A percentile compares a stretch with the other conserved stretches of the same genome.
These are phyloP conservation scores for Petunia axillaris DNA, from an alignment of 257 asterid genomes.

Conservation along the genomic window DNA sequence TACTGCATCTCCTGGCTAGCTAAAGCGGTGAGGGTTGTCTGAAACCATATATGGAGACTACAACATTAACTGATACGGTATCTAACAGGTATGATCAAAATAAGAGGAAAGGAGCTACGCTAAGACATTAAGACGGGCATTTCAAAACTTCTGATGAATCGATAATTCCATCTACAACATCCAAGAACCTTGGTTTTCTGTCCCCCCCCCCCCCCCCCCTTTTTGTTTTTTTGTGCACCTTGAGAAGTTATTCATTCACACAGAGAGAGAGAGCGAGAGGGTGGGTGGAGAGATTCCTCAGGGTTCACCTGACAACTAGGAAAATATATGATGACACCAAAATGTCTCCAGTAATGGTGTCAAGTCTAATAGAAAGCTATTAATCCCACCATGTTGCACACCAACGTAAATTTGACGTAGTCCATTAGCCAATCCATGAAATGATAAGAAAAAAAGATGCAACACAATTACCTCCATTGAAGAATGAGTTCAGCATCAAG, in stretches of 20 bases:
- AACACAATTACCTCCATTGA: constrained; percentile 82
- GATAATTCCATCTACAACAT: constrained; percentile 12
- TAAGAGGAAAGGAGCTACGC: not conserved
- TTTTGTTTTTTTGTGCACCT: not conserved
- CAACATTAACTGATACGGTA: not conserved
- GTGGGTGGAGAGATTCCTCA: not conserved
- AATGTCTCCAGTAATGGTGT: not conserved
- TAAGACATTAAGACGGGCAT: constrained; percentile 18
- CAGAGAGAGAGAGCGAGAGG: not conserved
- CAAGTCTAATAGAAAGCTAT: not conserved
- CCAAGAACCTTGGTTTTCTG: not conserved
- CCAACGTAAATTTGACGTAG: constrained; percentile 14
- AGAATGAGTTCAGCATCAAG: constrained; percentile 86
- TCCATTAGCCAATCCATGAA: not conserved
- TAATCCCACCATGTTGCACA: constrained; percentile 10
- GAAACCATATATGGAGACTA: constrained; percentile 2
- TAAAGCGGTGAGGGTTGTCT: not conserved
- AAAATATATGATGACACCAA: not conserved
- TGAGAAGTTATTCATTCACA: not conserved
- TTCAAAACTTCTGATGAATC: not conserved
- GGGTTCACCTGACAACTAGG: not conserved
- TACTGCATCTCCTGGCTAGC: not conserved
- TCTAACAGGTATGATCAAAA: not conserved
- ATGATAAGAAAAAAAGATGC: not conserved
- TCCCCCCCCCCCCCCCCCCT: not conserved